Evolutionary conservation across 768 basidiomycete species (phyloP), one percentile per base, ranked within the genome.

Genomic region (Astraeus odoratus): DNA sequence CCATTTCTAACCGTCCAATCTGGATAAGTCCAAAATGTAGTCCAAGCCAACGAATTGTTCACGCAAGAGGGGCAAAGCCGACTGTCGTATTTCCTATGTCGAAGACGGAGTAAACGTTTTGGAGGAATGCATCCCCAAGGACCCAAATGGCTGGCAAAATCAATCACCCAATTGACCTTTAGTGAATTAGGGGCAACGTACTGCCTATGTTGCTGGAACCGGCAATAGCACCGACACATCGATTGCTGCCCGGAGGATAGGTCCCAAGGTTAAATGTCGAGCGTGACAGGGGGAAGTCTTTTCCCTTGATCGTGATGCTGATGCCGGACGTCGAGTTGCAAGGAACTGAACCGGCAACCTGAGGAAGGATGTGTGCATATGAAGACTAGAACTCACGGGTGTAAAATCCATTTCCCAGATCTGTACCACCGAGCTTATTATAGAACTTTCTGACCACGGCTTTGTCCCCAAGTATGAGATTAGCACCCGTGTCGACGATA

Each of bases 401-500:
- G 50, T 76, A 71, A 44, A 58, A 55, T 27, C 71, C 71, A 1
- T 42, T n/a, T 1, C 57, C 63, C 12, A 66, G 29, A 8, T 44
- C 25, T 18, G 65, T 58, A 9, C 59, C 68, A 6, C 59, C 60
- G 33, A 70, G 38, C 3, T 49, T 23, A 16, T 39, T 43, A 39
- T 68, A 69, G 22, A 71, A 58, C 40, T 56, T 48, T 6, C 34
- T 40, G 4, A 69, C 65, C 23, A 68, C 70, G 6, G 41, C 42
- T 2, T 57, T 39, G 38, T 76, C 72, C 8, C 71, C 72, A 31
- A 81, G 59, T 30, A 71, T 61, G 23, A 65, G 42, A 3, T 67
- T 59, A 4, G 69, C 68, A 42, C 76, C 81, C 47, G 73, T 80
- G 61, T 82, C 80, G 45, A 82, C 67, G 19, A 64, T 42, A 2